Base-by-base conservation (phyloP, 2,329 filamentous ascomycete genomes). In the Ophiosphaerella narmari region DNA sequence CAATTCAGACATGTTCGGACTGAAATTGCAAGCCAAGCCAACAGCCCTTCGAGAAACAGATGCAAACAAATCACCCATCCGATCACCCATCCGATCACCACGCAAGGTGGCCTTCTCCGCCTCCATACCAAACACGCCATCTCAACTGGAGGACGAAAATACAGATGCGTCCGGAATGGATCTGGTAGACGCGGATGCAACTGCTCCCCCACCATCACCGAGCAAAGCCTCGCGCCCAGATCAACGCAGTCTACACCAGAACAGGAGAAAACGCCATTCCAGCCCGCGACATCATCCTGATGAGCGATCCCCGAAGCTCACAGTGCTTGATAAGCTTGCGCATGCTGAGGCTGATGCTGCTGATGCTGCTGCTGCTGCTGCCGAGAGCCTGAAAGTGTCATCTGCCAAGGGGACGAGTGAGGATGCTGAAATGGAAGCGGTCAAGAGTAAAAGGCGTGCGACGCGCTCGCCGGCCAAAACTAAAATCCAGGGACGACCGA, bases 401-500 rank as follows among this genome's bases (percentile, higher is more conserved):
- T 52, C 39, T 33, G 43, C 50, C 31, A 50, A 40, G 50, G 60
- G 48, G 48, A 49, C 32, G 18, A 50, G 23, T 38, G 54, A 53
- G 39, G 59, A 52, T 32, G 66, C 55, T 21, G 57, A 67, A 40
- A 41, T 62, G 64, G 39, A 44, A 24, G 46, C 56, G 31, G 60
- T 61, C 18, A 58, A 52, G 45, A 57, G 57, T 39, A 59, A 61
- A 50, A 64, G 55, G 39, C 63, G 65, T 31, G 52, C 55, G 14
- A 57, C 58, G 46, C 63, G 60, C 42, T 72, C 61, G 45, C 60
- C 73, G 32, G 65, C 67, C 31, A 74, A 70, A 62, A 77, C 83
- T 77, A 63, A 77, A 73, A 69, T 81, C 75, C 67, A 78, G 71
- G 63, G 85, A 68, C 70, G 86, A 76, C 75, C 84, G 2, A 86